These are phyloP conservation scores for Sporisorium graminicola DNA, from an alignment of 1,284 basidiomycete genomes.

Conservation along the genomic window DNA sequence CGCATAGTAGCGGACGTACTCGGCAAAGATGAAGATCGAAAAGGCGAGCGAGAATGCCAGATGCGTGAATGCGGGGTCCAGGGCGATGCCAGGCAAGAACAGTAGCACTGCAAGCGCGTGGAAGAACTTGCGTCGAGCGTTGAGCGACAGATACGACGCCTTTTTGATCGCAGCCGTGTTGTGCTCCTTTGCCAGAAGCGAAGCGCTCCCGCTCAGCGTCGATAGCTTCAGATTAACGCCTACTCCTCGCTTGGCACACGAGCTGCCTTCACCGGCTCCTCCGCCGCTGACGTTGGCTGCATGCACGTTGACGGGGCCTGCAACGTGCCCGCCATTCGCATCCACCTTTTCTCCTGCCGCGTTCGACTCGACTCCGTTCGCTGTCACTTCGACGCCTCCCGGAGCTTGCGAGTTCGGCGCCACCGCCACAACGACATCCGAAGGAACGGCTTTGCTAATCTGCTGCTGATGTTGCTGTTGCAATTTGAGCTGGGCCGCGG, in stretches of 20 bases:
- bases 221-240: constrained; percentile 39
- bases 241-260: constrained; percentile 21
- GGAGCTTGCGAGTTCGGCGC: constrained; percentile 38
- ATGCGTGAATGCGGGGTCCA: constrained; percentile 96
- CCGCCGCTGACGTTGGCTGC: constrained; percentile 11
- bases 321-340: not conserved
- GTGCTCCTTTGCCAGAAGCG: constrained; percentile 44
- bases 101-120: constrained; percentile 94
- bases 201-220: constrained; percentile 34
- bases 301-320: not conserved
- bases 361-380: constrained; percentile 12
- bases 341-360: constrained; percentile 10
- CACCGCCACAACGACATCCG: constrained; percentile 17
- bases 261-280: constrained; percentile 6
- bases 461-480: constrained; percentile 42
- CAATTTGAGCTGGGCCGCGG: constrained; percentile 26
- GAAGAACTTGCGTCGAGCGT: constrained; percentile 97
- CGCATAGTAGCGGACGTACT: constrained; percentile 84
- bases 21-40: constrained; percentile 66
- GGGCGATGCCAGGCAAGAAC: constrained; percentile 91
- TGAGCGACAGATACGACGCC: constrained; percentile 77
- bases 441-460: constrained; percentile 12
- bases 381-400: constrained; percentile 26
- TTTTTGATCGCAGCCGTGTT: constrained; percentile 51
- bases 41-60: constrained; percentile 83